phyloP scores from a whole-genome alignment of 495 filamentous ascomycete genomes.

The Margaritispora aquatica region DNA sequence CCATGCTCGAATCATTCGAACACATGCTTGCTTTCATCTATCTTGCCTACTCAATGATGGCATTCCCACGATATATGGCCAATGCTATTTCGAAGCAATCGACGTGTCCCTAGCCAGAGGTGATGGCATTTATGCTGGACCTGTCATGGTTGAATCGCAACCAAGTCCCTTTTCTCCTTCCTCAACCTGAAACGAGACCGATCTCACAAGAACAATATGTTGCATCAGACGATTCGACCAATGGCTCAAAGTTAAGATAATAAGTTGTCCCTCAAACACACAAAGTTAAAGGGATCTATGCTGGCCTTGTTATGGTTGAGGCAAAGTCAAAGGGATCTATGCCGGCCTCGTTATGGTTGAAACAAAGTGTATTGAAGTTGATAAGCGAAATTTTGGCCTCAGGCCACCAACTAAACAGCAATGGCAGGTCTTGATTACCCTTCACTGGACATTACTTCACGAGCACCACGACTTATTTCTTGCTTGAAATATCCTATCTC shows the following conservation, averaged over 20 bases:
- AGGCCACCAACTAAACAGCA: conserved; percentile 57
- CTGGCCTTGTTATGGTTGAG: background rate
- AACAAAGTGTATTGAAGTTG: conserved; percentile 3
- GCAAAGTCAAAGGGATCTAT: conserved; percentile 1
- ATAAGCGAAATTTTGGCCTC: conserved; percentile 43
- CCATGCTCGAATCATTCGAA: background rate
- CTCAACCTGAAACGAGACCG: background rate
- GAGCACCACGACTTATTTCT: conserved; percentile 79
- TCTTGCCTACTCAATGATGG: background rate
- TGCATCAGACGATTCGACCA: background rate
- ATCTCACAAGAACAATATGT: background rate
- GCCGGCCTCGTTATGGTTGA: conserved; percentile 1
- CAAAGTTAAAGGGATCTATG: conserved; percentile 3
- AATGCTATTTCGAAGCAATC: background rate
- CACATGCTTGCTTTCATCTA: background rate
- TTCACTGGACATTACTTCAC: conserved; percentile 64
- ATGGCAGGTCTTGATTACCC: conserved; percentile 63
- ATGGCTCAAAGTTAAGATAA: too few relatives aligned
- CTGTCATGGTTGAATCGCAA: conserved; percentile 33
- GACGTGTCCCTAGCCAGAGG: conserved; percentile 37
- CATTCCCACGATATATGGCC: background rate
- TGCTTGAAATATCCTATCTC: conserved; percentile 53
- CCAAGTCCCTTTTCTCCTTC: background rate
- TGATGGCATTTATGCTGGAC: conserved; percentile 65
- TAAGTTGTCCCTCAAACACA: too few relatives aligned